Base-by-base conservation (phyloP, 768 basidiomycete species). In the Rhodosporidiobolus sp. region DNA sequence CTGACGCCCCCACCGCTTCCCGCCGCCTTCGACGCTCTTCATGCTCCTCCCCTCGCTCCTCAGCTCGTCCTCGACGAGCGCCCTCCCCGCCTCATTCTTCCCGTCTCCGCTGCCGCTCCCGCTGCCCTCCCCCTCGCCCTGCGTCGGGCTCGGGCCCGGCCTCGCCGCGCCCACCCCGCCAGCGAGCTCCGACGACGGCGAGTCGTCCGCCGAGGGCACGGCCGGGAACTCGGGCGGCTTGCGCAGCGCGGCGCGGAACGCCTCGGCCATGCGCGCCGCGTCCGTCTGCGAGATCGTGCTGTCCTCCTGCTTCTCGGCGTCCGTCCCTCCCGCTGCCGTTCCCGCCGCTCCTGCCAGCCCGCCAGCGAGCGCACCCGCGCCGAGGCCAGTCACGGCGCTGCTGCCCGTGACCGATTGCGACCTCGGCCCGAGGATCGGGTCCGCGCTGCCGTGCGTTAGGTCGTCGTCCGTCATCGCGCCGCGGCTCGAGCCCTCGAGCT, bases 21-120 rank as follows among this genome's bases (percentile, higher is more conserved):
- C 67, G 2, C 67, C 58, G 7, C 66, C 72, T 77, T 86, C 84
- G 49, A 93, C 92, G 79, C 90, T 92, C 79, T 90, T 84, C 55
- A 94, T 89, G 80, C 92, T 91, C 77, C 89, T 84, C n/a, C 92
- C 92, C 80, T 94, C 92, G 81, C 92, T 91, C 32, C 90, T 90
- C 66, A 94, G 81, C 81, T 92, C 91, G 71, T 88, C 85, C 78
- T 85, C 88, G 60, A 93, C 81, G 55, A 89, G 80, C 60, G 83
- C 65, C 12, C 69, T 4, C 26, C 70, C 55, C 49, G 10, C 43
- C 43, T 32, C 54, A n/a, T 48, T 26, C 35, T 63, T 54, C 19
- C 35, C n/a, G 24, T 32, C 38, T 34, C 17, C 43, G 10, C 48
- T 43, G 28, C 58, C 45, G 20, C 60, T 30, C 17, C 34, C 80